Evolutionary conservation across 2,329 filamentous ascomycete genomes (phyloP), one percentile per base, ranked within the genome.

Genomic region (Curvularia lunata): DNA sequence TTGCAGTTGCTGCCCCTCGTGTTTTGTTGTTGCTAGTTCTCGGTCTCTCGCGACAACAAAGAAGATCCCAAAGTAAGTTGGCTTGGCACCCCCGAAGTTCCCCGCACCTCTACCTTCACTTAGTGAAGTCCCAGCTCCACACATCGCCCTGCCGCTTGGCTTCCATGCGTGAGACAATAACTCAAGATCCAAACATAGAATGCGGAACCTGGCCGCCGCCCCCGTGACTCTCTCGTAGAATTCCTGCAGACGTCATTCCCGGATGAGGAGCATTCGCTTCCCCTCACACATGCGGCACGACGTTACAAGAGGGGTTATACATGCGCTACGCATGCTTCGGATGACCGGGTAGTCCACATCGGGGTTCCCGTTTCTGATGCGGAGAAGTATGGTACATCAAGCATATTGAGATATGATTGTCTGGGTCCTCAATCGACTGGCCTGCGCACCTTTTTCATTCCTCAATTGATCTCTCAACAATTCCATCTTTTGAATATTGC

Each of bases 251-350:
- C 64, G 56, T 64, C 59, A 59, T 54, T 41, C 16, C 54, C 61
- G 64, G 62, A 65, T 53, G 37, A 47, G 38, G 48, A 48, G 30
- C 27, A 32, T 8, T 30, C 46, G 48, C 41, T 50, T 58, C 50
- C 52, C 54, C 38, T 37, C 25, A 55, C 51, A 47, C 52, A 6
- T 43, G 25, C 53, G 43, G 52, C 34, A 45, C 45, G 54, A 53
- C 46, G 50, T 54, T 49, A 56, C 37, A 55, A 61, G 70, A 74
- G 73, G 71, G 70, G 70, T 68, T 40, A 48, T 56, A 56, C 66
- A 59, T 63, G 49, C 63, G 65, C 68, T 66, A 51, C 53, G 52
- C 61, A 56, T 62, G 45, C 62, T 70, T 70, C 69, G 64, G 58
- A 66, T 64, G 61, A 37, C 69, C 67, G 69, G 63, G 34, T 45